Percentiles rank a stretch among this genome's conserved stretches.
phyloP scores from a whole-genome alignment of 805 yeast species.

The Isabelozyma rhagii region DNA sequence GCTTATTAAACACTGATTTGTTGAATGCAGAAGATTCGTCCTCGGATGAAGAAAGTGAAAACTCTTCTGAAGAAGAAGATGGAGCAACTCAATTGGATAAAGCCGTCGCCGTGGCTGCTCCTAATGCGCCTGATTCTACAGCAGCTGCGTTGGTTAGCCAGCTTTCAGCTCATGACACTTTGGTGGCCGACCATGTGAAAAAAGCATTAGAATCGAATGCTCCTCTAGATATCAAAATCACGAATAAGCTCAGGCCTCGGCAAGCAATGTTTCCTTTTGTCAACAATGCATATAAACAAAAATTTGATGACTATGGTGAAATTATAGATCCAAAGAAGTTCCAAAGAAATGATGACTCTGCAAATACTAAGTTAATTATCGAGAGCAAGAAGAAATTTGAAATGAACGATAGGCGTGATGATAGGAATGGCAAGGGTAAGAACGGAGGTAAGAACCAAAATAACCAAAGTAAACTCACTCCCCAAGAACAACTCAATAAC shows the following conservation, averaged over 20 bases:
- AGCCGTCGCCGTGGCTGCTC: background rate
- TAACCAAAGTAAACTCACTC: slow-evolving; percentile 32
- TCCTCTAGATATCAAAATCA: slow-evolving; percentile 54
- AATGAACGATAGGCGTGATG: slow-evolving; percentile 20
- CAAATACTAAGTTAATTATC: slow-evolving; percentile 30
- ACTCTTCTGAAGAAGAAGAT: slow-evolving; percentile 27
- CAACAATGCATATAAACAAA: slow-evolving; percentile 44
- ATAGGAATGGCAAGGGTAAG: slow-evolving; percentile 9
- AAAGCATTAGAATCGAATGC: slow-evolving; percentile 37
- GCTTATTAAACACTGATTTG: slow-evolving; percentile 34
- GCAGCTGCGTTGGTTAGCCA: slow-evolving; percentile 18
- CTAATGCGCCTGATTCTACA: background rate
- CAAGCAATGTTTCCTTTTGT: slow-evolving; percentile 76
- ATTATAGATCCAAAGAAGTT: slow-evolving; percentile 65
- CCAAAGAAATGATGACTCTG: slow-evolving; percentile 50
- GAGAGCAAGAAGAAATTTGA: slow-evolving; percentile 39
- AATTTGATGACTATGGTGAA: slow-evolving; percentile 87
- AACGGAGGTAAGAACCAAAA: slow-evolving; percentile 15
- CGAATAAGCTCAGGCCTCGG: slow-evolving; percentile 44
- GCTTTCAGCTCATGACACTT: slow-evolving; percentile 38
- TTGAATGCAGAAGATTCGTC: slow-evolving; percentile 31
- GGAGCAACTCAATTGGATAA: slow-evolving; percentile 11
- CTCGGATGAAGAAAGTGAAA: slow-evolving; percentile 33
- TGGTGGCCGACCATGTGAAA: slow-evolving; percentile 35
- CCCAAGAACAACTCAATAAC: slow-evolving; percentile 41